Base-by-base conservation (phyloP, 2,329 filamentous ascomycete genomes). In the Pseudogymnoascus sp. region DNA sequence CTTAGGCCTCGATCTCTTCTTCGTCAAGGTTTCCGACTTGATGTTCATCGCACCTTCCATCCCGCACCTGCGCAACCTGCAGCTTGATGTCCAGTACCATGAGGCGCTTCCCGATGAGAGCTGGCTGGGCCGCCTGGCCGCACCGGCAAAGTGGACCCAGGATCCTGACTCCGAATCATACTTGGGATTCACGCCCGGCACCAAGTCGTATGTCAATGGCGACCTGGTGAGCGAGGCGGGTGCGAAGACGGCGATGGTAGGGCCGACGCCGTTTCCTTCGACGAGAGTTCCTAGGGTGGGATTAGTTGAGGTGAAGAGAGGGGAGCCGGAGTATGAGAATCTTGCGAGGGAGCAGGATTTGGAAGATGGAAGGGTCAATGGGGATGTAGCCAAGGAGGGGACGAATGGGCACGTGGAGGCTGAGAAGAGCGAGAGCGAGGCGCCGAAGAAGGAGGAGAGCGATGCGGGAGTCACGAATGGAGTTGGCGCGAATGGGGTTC, bases 151-250 rank as follows among this genome's bases (percentile, higher is more conserved):
- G 70, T 88, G 83, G 82, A 85, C 80, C 70, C 74, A 77, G 61
- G 84, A 88, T 66, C 82, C 83, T 1, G 81, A 81, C 63, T 77
- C 77, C 0, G 76, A 77, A 61, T 78, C 78, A n/a, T 79, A 77
- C 63, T 74, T 79, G 44, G 77, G 77, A 3, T 85, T 84, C 68
- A 80, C 81, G 4, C 85, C 85, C 1, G 76, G 81, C 63, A 78
- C 78, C 66, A 85, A 82, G 69, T 81, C 84, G 68, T 88, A 81
- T 66, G 66, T 84, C 66, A 81, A 86, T 68, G 85, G 85, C 33
- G 66, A 74, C 7, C 70, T 84, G 33, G 75, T 83, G 9, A 76
- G 76, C 36, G 83, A 87, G 68, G 79, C 81, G 29, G 74, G 75
- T 62, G 79, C 81, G 0, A 76, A 75, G 31, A 71, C 75, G 27